Evolutionary conservation across 2,329 filamentous ascomycete genomes (phyloP).

Genomic region (Xylariaceae sp.): DNA sequence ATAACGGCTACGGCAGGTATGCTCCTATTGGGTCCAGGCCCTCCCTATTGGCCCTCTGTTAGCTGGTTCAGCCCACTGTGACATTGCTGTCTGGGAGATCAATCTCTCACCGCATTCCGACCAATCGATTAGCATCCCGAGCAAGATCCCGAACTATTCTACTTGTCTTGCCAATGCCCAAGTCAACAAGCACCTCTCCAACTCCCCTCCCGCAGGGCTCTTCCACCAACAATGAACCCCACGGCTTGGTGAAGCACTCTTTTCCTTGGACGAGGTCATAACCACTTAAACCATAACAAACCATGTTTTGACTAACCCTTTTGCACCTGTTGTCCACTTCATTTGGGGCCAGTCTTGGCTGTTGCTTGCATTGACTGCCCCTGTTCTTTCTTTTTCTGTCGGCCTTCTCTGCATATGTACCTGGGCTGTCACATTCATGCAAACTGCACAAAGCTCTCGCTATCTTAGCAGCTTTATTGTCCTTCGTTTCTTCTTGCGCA

Average conservation of each 20-base stretch:
- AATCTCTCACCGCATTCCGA: conserved; percentile 24
- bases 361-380: conserved; percentile 25
- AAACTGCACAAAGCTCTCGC: conserved; percentile 16
- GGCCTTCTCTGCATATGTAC: conserved; percentile 28
- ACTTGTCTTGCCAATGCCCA: conserved; percentile 7
- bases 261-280: background rate
- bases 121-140: conserved; percentile 22
- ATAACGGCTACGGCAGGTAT: background rate
- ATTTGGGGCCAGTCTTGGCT: conserved; percentile 3
- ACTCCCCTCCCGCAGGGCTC: background rate
- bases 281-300: background rate
- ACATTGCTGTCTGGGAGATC: conserved; percentile 25
- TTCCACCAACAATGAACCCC: background rate
- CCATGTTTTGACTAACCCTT: conserved; percentile 10
- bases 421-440: conserved; percentile 25
- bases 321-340: conserved; percentile 13
- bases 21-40: too few species aligned
- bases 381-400: conserved; percentile 22
- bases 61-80: conserved; percentile 12
- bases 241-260: background rate
- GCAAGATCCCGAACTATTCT: too few species aligned
- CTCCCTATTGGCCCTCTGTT: too few species aligned
- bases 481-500: conserved; percentile 14
- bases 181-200: conserved; percentile 1
- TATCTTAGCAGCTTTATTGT: conserved; percentile 16